These are phyloP conservation scores for Phytophthora europaea DNA, from an alignment of 352 stramenopile species.

Conservation along the genomic window DNA sequence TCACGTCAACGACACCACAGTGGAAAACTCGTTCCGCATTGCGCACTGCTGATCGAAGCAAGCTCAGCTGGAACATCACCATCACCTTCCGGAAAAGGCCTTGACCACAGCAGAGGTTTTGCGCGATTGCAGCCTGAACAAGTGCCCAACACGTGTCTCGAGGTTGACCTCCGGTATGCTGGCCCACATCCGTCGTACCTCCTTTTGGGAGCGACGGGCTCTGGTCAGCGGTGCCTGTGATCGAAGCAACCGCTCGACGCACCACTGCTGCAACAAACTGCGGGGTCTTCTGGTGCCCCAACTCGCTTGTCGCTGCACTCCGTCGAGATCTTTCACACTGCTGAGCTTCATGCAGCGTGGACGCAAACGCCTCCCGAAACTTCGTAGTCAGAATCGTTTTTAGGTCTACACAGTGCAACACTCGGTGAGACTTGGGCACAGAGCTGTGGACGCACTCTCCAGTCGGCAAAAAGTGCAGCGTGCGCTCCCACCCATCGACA, in stretches of 20 bases:
- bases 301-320: constrained; percentile 38
- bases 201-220: constrained; percentile 12
- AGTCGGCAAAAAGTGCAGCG: constrained; percentile 41
- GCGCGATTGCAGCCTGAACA: constrained; percentile 44
- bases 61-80: constrained; percentile 39
- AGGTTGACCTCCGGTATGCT: constrained; percentile 51
- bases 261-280: constrained; percentile 57
- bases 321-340: constrained; percentile 29
- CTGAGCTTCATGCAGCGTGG: constrained; percentile 37
- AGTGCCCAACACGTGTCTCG: constrained; percentile 69
- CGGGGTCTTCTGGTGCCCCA: constrained; percentile 63
- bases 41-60: constrained; percentile 13
- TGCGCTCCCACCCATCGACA: constrained; percentile 51
- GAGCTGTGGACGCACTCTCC: constrained; percentile 51
- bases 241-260: constrained; percentile 17
- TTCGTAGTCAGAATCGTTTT: constrained; percentile 11
- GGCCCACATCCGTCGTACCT: constrained; percentile 60
- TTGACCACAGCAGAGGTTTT: constrained; percentile 44
- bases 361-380: constrained; percentile 22
- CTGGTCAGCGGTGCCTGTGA: neutral
- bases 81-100: constrained; percentile 50
- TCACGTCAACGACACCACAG: neutral
- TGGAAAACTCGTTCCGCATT: neutral
- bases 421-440: constrained; percentile 29
- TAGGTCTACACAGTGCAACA: constrained; percentile 47